Evolutionary conservation across 1,284 basidiomycete genomes (phyloP), one percentile per base, ranked within the genome.

Genomic region (Wolfiporia cocos): DNA sequence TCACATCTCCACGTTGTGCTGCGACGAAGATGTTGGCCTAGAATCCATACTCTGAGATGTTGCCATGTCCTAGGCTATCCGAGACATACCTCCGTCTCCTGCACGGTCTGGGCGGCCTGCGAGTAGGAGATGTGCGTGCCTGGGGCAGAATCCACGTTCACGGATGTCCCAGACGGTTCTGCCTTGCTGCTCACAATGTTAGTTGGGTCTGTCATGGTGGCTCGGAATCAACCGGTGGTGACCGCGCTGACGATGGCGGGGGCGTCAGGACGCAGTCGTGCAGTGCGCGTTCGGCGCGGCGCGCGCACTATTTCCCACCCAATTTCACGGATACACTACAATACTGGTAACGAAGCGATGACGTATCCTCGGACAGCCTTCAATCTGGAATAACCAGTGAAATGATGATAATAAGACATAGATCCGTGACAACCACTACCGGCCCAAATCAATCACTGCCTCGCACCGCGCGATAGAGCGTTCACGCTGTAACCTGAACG

Each of bases 1-100:
- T 64, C 2, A 91, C 70, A 55, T 97, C 92, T 24, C 94, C 94
- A 37, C 89, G 73, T 58, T 97, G 94, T 0, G 92, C 82, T 10
- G 92, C 86, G 3, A 86, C 69, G 57, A 96, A 92, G 29, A 97
- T 85, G 43, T 77, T 84, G 24, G 54, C 55, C 64, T 69, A 41
- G 3, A 32, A 12, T 23, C 17, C 11, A 18, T 39, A 11, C 4
- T n/a, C 14, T 22, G 34, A 36, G 21, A 18, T 7, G 9, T 11
- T 5, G 39, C 34, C 18, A 28, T 18, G 26, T 5, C 23, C 34
- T 18, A 33, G 32, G 34, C 23, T 15, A 23, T 30, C 21, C n/a
- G n/a, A 15, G 17, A 47, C 55, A 44, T 41, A 66, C 66, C 39
- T 66, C 65, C 19, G 59, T 53, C 19, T 61, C 56, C 34, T 57